Base-by-base conservation (phyloP, 75 land plant species). In the Pseudotsuga menziesii region DNA sequence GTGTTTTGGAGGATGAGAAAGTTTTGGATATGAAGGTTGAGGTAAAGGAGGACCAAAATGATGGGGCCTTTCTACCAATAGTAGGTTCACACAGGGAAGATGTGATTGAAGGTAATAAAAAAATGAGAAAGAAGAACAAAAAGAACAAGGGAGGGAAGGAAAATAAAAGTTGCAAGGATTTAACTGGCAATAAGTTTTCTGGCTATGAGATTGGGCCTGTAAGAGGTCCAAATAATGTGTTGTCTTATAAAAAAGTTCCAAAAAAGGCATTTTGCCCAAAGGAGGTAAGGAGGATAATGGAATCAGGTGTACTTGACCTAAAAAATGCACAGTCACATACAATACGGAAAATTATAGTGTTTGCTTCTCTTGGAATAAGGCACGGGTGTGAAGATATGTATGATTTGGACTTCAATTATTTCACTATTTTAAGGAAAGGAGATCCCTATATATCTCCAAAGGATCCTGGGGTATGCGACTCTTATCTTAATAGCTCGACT, bases 351-450 rank as follows among this genome's bases (percentile, higher is more conserved):
- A 84, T 84, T 61, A 64, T 84, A 25, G 86, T 84, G 39, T 84
- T 84, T 69, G 62, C 86, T 59, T 81, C 78, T 61, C 80, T 84
- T 16, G 82, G 86, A 32, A 81, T 84, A 73, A 77, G 83, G 58
- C 86, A 84, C 60, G 86, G 86, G 59, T 84, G 86, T 81, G 86
- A 84, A 81, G 86, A 84, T 66, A 76, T 84, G 71, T 84, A 84
- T 75, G 86, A 84, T 58, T 77, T 84, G 54, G 86, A 84, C 55
- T 81, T 81, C 77, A 81, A 81, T 75, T 73, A 84, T 27, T 84
- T 84, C 58, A 64, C 57, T 56, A 84, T 84, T 72, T 58, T 84
- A 25, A 73, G 78, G 64, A 61, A 73, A 23, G 86, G 86, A 48
- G 83, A 84, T 70, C 78, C 83, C 15, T 84, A 78, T 75, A 76